Percentiles rank a stretch among this genome's conserved stretches.
phyloP scores from a whole-genome alignment of 2,329 filamentous ascomycete species.

The Incumbomyces lentus region DNA sequence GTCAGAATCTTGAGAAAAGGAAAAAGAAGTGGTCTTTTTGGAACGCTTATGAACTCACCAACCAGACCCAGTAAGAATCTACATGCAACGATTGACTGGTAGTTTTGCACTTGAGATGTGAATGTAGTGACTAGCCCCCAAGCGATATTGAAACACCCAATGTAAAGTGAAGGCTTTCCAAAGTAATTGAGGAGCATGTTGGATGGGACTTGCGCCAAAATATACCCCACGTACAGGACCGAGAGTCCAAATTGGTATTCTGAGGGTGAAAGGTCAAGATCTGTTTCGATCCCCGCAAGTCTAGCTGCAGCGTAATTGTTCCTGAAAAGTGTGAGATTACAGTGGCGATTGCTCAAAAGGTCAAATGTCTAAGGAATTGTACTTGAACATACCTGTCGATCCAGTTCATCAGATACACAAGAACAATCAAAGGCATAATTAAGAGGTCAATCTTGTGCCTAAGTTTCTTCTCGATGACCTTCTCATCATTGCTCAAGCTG shows the following conservation, averaged over 20 bases:
- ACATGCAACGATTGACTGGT: no score
- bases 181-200: slow-evolving; percentile 25
- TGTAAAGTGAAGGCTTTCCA: slow-evolving; percentile 34
- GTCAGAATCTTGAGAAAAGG: no score
- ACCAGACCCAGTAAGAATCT: no score
- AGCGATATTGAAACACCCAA: slow-evolving; percentile 34
- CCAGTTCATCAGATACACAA: slow-evolving; percentile 1
- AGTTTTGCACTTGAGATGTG: no score
- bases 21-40: no score
- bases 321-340: slow-evolving; percentile 1
- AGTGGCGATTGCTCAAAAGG: no score
- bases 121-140: no score
- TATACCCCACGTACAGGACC: slow-evolving; percentile 48
- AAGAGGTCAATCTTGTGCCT: slow-evolving; percentile 61
- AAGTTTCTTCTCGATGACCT: slow-evolving; percentile 33
- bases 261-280: slow-evolving; percentile 21
- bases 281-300: slow-evolving; percentile 21
- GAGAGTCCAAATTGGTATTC: slow-evolving; percentile 29
- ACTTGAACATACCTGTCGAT: slow-evolving; percentile 11
- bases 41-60: no score
- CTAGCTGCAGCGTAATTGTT: slow-evolving; percentile 25
- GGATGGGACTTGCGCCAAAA: slow-evolving; percentile 44
- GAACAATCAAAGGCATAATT: slow-evolving; percentile 51
- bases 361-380: no score
- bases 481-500: no score